These are phyloP conservation scores for Coniochaeta sp. DNA, from an alignment of 2,329 filamentous ascomycete genomes.

Conservation along the genomic window DNA sequence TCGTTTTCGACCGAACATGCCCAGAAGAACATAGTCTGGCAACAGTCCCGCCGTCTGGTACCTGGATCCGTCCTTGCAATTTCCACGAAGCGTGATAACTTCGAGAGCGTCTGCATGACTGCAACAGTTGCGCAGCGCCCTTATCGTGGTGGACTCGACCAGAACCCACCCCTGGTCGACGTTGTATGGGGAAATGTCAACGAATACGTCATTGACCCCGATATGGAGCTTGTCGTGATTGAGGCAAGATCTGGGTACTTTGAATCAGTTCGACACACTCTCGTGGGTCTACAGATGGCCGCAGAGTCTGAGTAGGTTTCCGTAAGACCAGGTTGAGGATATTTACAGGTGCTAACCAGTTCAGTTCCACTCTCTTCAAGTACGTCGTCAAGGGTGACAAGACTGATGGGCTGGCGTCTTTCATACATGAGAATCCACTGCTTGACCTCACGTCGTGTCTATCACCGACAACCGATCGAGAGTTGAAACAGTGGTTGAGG, in stretches of 20 bases:
- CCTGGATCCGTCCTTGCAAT: slow-evolving; percentile 47
- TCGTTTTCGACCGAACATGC: slow-evolving; percentile 63
- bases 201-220: slow-evolving; percentile 61
- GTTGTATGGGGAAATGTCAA: slow-evolving; percentile 59
- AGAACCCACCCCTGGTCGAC: slow-evolving; percentile 66
- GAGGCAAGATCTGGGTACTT: slow-evolving; percentile 69
- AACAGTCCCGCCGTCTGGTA: slow-evolving; percentile 41
- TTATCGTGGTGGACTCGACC: slow-evolving; percentile 50
- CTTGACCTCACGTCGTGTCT: slow-evolving; percentile 26
- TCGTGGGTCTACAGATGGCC: slow-evolving; percentile 58
- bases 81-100: slow-evolving; percentile 49
- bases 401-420: slow-evolving; percentile 19
- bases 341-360: not conserved
- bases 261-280: slow-evolving; percentile 66
- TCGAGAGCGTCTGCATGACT: slow-evolving; percentile 57
- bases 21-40: slow-evolving; percentile 60
- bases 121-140: slow-evolving; percentile 67
- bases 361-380: slow-evolving; percentile 51
- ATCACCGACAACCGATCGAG: slow-evolving; percentile 11
- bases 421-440: slow-evolving; percentile 18
- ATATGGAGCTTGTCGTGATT: slow-evolving; percentile 67
- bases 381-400: slow-evolving; percentile 47
- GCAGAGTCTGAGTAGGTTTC: slow-evolving; percentile 36
- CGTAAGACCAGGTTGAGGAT: no score
- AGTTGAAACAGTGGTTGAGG: slow-evolving; percentile 7